Conservation (phyloP, 2,329 filamentous ascomycete species). For the Fusarium temperatum region DNA sequence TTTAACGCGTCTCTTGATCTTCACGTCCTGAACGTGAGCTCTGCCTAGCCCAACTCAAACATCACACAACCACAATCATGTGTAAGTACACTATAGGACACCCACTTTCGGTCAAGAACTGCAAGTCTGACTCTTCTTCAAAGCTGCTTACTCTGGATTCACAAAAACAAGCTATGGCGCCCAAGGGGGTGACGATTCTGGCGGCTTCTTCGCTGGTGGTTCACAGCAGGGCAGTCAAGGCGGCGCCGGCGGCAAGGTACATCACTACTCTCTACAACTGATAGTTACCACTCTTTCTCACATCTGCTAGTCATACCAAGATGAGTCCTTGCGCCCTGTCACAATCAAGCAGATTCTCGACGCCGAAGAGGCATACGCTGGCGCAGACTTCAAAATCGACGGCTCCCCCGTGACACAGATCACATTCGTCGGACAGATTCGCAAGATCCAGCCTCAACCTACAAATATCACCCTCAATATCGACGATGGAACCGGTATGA, state of each 20-base stretch:
- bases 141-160: conserved; percentile 62
- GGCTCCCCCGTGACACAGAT: conserved; percentile 74
- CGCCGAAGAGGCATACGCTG: conserved; percentile 77
- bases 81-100: conserved; percentile 39
- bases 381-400: conserved; percentile 85
- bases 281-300: conserved; percentile 6
- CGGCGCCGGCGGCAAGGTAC: conserved; percentile 55
- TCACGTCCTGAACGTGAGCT: conserved; percentile 15
- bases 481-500: conserved; percentile 91
- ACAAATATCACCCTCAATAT: conserved; percentile 93
- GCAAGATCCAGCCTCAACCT: conserved; percentile 82
- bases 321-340: conserved; percentile 90
- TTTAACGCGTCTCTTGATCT: conserved; percentile 45
- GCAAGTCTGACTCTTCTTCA: conserved; percentile 3
- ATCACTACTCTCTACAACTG: not conserved
- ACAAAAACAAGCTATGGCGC: conserved; percentile 59
- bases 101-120: not conserved
- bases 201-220: conserved; percentile 68
- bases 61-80: conserved; percentile 43
- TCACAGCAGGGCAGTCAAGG: conserved; percentile 68
- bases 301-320: conserved; percentile 65
- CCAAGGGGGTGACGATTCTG: conserved; percentile 67
- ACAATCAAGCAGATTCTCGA: conserved; percentile 96
- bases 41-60: conserved; percentile 26
- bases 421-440: conserved; percentile 90